Conservation (phyloP, 352 stramenopile genomes). For the Phytophthora pseudosyringae region DNA sequence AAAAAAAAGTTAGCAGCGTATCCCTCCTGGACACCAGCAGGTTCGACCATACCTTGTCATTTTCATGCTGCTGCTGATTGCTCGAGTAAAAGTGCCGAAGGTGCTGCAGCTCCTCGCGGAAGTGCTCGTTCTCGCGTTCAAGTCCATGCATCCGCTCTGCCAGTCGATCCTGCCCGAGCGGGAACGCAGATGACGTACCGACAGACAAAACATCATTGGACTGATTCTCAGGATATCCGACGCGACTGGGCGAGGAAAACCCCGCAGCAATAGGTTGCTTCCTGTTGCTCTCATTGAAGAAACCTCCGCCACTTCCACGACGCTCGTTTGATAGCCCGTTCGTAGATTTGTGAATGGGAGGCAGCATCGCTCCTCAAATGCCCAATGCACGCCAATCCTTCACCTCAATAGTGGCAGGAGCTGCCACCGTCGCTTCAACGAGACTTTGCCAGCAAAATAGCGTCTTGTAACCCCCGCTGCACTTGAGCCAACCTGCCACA, state of each 20-base stretch:
- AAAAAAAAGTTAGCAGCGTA: too few species aligned
- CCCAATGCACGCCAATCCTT: not conserved
- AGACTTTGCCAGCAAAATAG: constrained; percentile 23
- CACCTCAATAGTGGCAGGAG: constrained; percentile 1
- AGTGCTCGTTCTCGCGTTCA: constrained; percentile 65
- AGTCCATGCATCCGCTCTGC: constrained; percentile 43
- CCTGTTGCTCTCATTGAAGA: constrained; percentile 17
- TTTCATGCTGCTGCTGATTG: constrained; percentile 64
- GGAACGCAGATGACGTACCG: constrained; percentile 3
- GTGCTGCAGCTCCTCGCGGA: constrained; percentile 62
- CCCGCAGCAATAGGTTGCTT: constrained; percentile 18
- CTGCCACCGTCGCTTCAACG: constrained; percentile 10
- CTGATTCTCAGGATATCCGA: constrained; percentile 10
- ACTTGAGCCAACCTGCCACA: not conserved
- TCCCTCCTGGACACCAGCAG: too few species aligned
- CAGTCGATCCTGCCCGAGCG: constrained; percentile 14
- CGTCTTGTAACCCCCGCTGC: constrained; percentile 19
- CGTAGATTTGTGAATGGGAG: constrained; percentile 54
- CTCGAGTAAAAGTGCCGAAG: constrained; percentile 59
- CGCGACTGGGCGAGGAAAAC: constrained; percentile 15
- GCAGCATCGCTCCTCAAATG: constrained; percentile 42
- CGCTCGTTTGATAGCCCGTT: constrained; percentile 23
- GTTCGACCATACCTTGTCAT: constrained; percentile 51
- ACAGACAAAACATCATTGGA: not conserved
- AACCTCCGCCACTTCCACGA: constrained; percentile 13